These are phyloP conservation scores for Leersia perrieri DNA, from an alignment of 176 grass and related monocot species.

Conservation along the genomic window DNA sequence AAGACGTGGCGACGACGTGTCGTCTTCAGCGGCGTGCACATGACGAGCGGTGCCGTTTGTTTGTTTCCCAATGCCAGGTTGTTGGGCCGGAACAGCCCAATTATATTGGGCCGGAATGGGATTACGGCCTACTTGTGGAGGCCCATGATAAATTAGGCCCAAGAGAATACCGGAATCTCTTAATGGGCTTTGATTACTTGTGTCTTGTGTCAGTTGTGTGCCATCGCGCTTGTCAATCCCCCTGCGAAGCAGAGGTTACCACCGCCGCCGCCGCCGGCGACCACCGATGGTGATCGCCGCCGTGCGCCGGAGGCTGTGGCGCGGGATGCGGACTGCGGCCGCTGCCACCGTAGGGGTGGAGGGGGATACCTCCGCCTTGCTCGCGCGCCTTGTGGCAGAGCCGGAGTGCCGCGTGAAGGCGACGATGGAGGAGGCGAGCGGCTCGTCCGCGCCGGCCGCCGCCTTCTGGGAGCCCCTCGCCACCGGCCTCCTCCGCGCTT, in stretches of 20 bases:
- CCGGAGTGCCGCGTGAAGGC: slow-evolving; percentile 43
- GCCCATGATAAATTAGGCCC: too few relatives aligned
- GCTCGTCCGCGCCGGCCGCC: slow-evolving; percentile 19
- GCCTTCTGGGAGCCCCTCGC: slow-evolving; percentile 49
- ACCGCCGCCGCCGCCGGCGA: neutral
- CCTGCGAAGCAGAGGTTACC: neutral
- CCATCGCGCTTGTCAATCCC: neutral
- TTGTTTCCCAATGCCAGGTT: neutral
- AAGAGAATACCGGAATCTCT: too few relatives aligned
- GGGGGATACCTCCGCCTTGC: neutral
- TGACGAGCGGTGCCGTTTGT: neutral
- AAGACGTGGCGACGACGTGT: neutral
- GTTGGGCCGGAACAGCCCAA: neutral
- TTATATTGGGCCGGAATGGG: too few relatives aligned
- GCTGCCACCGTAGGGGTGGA: neutral
- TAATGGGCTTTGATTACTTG: neutral
- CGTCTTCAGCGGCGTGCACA: too few relatives aligned
- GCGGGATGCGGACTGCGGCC: slow-evolving; percentile 16
- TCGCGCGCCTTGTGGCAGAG: slow-evolving; percentile 30
- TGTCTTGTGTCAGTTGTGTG: neutral
- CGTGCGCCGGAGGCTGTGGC: slow-evolving; percentile 27
- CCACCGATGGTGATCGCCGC: slow-evolving; percentile 8
- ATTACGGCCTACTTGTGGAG: too few relatives aligned
- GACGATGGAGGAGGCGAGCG: slow-evolving; percentile 37
- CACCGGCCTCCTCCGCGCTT: slow-evolving; percentile 39